Evolutionary conservation across 768 basidiomycete species (phyloP), one percentile per base, ranked within the genome.

Genomic region (Favolaschia claudopus): DNA sequence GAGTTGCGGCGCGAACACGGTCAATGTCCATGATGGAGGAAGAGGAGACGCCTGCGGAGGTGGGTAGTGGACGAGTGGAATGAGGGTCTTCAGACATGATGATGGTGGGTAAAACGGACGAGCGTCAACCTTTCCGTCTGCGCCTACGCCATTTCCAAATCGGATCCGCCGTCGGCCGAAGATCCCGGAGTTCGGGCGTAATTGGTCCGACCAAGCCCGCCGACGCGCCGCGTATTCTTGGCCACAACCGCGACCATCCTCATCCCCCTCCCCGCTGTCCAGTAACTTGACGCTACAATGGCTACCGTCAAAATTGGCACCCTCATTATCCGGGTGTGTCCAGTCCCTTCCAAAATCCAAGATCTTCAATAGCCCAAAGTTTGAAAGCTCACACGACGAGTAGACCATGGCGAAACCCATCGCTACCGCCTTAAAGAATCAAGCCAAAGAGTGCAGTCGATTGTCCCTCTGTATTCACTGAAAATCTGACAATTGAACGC

Each of bases 371-470:
- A 24, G 27, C 49, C 42, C 55, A 29, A 13, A 2, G 12, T 34
- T 32, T 15, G n/a, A 28, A 14, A 48, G 37, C 27, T 27, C 28
- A 40, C 22, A 3, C 5, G 12, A 28, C 59, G 31, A 12, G 31
- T 55, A 93, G 91, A 93, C 91, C n/a, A 71, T 92, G 69, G 91
- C 92, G 49, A 93, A 93, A 74, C 92, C 92, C 47, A 91, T 93
- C 63, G 87, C 88, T 49, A 74, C 79, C 28, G 80, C 81, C 47
- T 75, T 93, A 42, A 92, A 87, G 74, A 78, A 78, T 44, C 91
- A 92, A 70, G 92, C 88, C 0, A 85, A 81, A 66, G 83, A 91
- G 91, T 92, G 64, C 63, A 86, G 77, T 38, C 13, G 10, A 39
- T 25, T 27, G 39, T 46, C 52, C 42, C 31, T 25, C 9, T 15